Conservation (phyloP, 768 basidiomycete genomes). For the Hygrophoropsis aurantiaca region DNA sequence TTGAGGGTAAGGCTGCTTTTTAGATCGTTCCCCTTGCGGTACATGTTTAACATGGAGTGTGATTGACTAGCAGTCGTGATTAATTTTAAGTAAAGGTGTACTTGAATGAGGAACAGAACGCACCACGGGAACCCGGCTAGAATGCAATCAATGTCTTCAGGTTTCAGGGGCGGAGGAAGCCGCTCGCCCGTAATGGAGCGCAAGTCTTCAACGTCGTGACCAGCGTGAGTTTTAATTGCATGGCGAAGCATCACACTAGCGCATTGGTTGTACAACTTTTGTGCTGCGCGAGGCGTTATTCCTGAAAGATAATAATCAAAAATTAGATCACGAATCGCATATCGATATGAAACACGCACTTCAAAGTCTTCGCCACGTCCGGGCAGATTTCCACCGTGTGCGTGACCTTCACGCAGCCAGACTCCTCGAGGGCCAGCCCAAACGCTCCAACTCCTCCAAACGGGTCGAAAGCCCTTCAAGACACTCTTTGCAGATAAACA, state of each 20-base stretch:
- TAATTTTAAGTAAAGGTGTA: too few species aligned
- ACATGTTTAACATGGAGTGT: slow-evolving; percentile 83
- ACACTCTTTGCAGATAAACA: too few species aligned
- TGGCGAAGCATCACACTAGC: slow-evolving; percentile 62
- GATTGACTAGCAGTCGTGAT: slow-evolving; percentile 65
- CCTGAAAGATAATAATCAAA: slow-evolving; percentile 42
- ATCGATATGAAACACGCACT: slow-evolving; percentile 38
- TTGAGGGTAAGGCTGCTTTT: slow-evolving; percentile 73
- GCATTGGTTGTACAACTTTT: slow-evolving; percentile 68
- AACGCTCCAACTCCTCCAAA: too few species aligned
- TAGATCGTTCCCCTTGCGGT: slow-evolving; percentile 58
- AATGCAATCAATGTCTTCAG: slow-evolving; percentile 59
- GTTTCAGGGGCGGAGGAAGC: slow-evolving; percentile 47
- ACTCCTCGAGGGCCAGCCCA: too few species aligned
- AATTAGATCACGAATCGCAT: slow-evolving; percentile 4
- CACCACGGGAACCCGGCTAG: slow-evolving; percentile 81
- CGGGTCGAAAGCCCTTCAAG: too few species aligned
- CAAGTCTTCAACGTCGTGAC: slow-evolving; percentile 40
- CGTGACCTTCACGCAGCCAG: too few species aligned
- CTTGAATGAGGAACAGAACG: too few species aligned
- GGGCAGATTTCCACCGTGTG: too few species aligned
- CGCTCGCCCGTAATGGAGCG: slow-evolving; percentile 35
- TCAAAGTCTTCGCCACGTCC: slow-evolving; percentile 66
- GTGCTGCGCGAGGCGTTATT: slow-evolving; percentile 45
- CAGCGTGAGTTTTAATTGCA: slow-evolving; percentile 50